Evolutionary conservation across 305 asterid species (phyloP), one percentile per base, ranked within the genome.

Genomic region (Rubia balearica): DNA sequence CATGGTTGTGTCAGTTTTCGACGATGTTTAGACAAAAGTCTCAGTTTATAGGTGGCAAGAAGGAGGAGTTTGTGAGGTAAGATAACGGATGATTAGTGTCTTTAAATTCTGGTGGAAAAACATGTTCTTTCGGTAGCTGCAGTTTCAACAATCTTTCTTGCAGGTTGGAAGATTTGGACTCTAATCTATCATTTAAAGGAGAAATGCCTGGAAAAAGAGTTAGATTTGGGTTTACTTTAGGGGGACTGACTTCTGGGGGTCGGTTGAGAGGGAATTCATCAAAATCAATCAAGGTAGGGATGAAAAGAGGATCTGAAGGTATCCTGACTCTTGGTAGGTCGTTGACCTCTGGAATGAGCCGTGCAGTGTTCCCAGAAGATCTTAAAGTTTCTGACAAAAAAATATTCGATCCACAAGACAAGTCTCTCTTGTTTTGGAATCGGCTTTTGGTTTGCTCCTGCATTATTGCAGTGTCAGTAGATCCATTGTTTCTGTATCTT

Each of bases 371-470:
- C 70, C 95, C 99, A 3, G 99, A 94, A 83, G 99, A 94, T 75
- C 97, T 91, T 55, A 84, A 77, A 77, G 93, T 86, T 71, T 86
- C 95, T 6, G 88, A 87, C 27, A 76, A 55, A 36, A 87, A 79
- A 79, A 87, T 94, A 72, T 87, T 91, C 68, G 98, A 94, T 80
- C 99, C 99, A 38, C 99, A 94, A 81, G 98, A 94, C 90, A 89
- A 89, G 88, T 76, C 83, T 41, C 95, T 94, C 70, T 64, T 91
- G 74, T 76, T 91, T 38, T 94, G 97, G 99, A 94, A 94, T 70
- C 91, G 79, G 85, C 90, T 94, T 79, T 72, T 94, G 74, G 81
- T 94, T 67, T 69, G 82, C 63, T 88, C 95, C 38, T 94, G 99
- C 83, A 84, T 88, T 74, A 68, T 89, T 43, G 95, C 90, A 1